Evolutionary conservation across 2,329 filamentous ascomycete genomes (phyloP), one percentile per base, ranked within the genome.

Genomic region (Aureobasidium pullulans): DNA sequence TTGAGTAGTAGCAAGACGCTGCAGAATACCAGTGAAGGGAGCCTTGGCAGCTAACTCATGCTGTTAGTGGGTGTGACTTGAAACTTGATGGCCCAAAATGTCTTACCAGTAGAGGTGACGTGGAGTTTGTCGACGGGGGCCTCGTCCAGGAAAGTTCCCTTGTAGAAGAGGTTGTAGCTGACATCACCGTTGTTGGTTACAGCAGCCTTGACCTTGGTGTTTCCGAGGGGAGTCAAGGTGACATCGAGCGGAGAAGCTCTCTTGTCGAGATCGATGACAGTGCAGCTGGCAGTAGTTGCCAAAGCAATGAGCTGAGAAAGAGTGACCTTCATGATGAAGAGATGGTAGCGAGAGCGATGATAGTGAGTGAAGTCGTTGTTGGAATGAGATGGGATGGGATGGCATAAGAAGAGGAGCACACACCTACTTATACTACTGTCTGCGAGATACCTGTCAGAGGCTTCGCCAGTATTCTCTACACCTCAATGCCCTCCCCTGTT

Each of bases 1-100:
- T 42, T 72, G 70, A 2, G 67, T 66, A 15, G 76, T 78, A 62
- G 75, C 69, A 31, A 84, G 68, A 36, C 76, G 77, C 42, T 82
- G 73, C 43, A 79, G 77, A 61, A 84, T 75, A 47, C 82, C 82
- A 49, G 81, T 76, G 63, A 84, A 84, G 4, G 59, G 15, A 19
- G 64, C 62, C 19, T 62, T 59, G 28, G 61, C 57, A 23, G 60
- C 64, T 65, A 49, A 16, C 31, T n/a, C 44, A 6, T 28, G 29
- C 53, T 31, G 56, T 40, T 31, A 36, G 23, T 43, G 39, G 34
- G 9, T 19, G 19, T 13, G 4, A 13, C 13, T 3, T 29, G 3
- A 23, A 5, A 40, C 42, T 32, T 37, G 29, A 59, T 31, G 3
- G 16, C 19, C 16, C 11, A 32, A 23, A 15, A 5, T 40, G 4